Conservation (phyloP, 306 rosid genomes). For the Glycyrrhiza uralensis region DNA sequence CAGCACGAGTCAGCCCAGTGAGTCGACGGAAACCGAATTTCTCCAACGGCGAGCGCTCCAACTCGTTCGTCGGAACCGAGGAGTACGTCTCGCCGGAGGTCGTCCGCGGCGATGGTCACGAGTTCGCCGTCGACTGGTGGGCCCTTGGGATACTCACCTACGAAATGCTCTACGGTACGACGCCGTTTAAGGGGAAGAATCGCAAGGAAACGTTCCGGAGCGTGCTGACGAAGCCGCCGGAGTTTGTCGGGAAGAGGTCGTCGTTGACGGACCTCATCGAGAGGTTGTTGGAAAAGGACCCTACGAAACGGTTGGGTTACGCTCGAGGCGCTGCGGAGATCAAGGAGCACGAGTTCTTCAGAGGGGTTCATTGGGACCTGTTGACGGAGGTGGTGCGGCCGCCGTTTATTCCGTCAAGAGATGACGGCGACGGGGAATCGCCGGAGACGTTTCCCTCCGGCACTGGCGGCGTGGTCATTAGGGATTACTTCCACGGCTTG, state of each 20-base stretch:
- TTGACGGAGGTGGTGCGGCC: slow-evolving; percentile 69
- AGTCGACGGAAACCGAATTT: slow-evolving; percentile 65
- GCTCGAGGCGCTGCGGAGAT: slow-evolving; percentile 72
- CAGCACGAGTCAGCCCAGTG: slow-evolving; percentile 93
- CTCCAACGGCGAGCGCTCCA: slow-evolving; percentile 72
- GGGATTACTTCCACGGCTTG: slow-evolving; percentile 49
- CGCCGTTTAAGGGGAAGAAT: slow-evolving; percentile 87
- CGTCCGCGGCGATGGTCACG: slow-evolving; percentile 88
- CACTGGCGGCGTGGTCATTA: slow-evolving; percentile 27
- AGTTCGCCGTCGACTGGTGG: slow-evolving; percentile 99
- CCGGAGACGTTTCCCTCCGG: not conserved
- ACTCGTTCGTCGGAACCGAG: slow-evolving; percentile 93
- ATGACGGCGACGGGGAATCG: slow-evolving; percentile 24
- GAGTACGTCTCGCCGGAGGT: slow-evolving; percentile 95
- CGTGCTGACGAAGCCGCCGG: slow-evolving; percentile 61
- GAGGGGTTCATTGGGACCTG: slow-evolving; percentile 74
- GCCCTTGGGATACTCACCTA: slow-evolving; percentile 76
- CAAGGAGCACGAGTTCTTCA: slow-evolving; percentile 73
- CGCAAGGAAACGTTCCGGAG: slow-evolving; percentile 84
- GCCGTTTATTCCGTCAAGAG: slow-evolving; percentile 67
- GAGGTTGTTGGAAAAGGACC: slow-evolving; percentile 72
- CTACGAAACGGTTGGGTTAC: slow-evolving; percentile 70
- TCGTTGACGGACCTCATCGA: slow-evolving; percentile 65
- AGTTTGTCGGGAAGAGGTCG: slow-evolving; percentile 60
- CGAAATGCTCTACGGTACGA: slow-evolving; percentile 77